These are phyloP conservation scores for Fragaria vesca DNA, from an alignment of 306 rosid genomes.

Conservation along the genomic window DNA sequence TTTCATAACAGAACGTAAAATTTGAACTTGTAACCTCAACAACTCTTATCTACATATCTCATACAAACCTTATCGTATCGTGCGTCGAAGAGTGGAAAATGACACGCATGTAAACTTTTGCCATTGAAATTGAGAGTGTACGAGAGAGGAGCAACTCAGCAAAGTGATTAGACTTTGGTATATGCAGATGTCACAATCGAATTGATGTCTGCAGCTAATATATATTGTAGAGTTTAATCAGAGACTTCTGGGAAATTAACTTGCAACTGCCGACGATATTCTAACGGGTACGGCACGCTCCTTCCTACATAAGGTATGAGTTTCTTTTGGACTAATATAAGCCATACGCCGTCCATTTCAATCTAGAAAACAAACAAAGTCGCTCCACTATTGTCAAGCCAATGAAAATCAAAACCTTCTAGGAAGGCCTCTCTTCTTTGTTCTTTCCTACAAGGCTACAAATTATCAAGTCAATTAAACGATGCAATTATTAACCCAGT, in stretches of 20 bases:
- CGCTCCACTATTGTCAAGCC: background rate
- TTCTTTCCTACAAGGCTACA: background rate
- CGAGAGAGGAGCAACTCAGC: background rate
- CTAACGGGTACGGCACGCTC: background rate
- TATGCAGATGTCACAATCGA: background rate
- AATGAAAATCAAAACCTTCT: background rate
- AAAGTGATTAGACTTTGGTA: background rate
- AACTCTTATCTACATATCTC: accelerated
- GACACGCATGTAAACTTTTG: background rate
- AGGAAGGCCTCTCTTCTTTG: background rate
- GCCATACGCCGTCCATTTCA: background rate
- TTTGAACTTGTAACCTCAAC: too few species aligned
- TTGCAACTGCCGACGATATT: background rate
- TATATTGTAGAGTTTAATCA: background rate
- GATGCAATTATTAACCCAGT: background rate
- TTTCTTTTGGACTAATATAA: background rate
- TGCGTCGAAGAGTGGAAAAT: background rate
- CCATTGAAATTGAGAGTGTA: background rate
- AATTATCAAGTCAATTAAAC: background rate
- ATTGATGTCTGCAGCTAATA: background rate
- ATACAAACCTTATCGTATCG: background rate
- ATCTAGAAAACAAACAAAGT: background rate
- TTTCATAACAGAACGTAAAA: too few species aligned
- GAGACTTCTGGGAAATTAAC: background rate
- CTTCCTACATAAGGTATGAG: background rate